phyloP scores from a whole-genome alignment of 2,329 filamentous ascomycete species.

The Elsinoe arachidis region DNA sequence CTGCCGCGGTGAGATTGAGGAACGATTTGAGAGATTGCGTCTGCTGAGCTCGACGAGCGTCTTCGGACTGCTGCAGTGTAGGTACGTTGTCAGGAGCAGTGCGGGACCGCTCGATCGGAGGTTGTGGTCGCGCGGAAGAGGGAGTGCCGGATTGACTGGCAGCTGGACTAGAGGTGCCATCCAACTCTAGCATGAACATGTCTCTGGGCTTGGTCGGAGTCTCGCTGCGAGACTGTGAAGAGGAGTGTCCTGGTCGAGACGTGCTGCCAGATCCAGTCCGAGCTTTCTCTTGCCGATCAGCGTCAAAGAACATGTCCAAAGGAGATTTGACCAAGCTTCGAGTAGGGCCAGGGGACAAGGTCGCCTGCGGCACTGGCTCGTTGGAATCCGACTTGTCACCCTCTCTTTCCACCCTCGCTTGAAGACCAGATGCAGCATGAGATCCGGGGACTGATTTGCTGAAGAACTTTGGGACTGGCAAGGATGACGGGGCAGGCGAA shows the following conservation, averaged over 20 bases:
- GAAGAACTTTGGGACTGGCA: constrained; percentile 85
- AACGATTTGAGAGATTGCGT: constrained; percentile 38
- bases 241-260: background rate
- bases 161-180: constrained; percentile 39
- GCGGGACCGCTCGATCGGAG: constrained; percentile 23
- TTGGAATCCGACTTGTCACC: constrained; percentile 29
- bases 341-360: constrained; percentile 10
- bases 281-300: constrained; percentile 70
- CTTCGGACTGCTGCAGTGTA: constrained; percentile 29
- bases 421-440: constrained; percentile 37
- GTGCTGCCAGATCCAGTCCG: constrained; percentile 47
- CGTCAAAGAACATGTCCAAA: constrained; percentile 82
- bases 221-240: constrained; percentile 8
- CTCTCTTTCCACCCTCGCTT: constrained; percentile 37
- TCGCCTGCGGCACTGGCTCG: constrained; percentile 13
- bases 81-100: constrained; percentile 27
- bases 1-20: constrained; percentile 22
- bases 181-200: constrained; percentile 61
- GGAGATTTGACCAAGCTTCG: constrained; percentile 58
- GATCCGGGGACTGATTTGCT: constrained; percentile 66
- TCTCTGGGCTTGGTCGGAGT: constrained; percentile 10
- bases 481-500: constrained; percentile 79
- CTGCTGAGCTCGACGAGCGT: constrained; percentile 44
- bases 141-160: constrained; percentile 20
- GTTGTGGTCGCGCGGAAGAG: constrained; percentile 18